Evolutionary conservation across 2,329 filamentous ascomycete species (phyloP).

Genomic region (Ramularia endophylla): DNA sequence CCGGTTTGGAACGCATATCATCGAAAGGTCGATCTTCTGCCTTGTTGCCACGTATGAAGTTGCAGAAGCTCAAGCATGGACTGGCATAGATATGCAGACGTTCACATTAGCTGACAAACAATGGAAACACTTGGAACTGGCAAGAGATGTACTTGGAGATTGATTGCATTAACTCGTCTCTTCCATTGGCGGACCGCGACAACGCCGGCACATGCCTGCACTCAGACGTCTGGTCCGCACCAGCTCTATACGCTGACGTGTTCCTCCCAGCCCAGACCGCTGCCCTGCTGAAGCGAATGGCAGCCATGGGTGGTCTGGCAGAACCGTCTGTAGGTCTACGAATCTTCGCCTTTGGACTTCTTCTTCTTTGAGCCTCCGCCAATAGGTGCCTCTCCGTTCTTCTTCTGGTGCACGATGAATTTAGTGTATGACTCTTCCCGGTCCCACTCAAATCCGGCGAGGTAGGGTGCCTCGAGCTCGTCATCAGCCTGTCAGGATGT

Average conservation of each 20-base stretch:
- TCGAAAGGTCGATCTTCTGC: too few relatives aligned
- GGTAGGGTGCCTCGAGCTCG: slow-evolving; percentile 79
- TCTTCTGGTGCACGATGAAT: slow-evolving; percentile 79
- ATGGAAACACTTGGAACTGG: too few relatives aligned
- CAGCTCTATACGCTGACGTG: slow-evolving; percentile 1
- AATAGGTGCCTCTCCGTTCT: slow-evolving; percentile 53
- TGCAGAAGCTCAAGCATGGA: too few relatives aligned
- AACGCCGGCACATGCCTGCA: too few relatives aligned
- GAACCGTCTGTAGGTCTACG: slow-evolving; percentile 2
- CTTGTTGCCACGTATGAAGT: too few relatives aligned
- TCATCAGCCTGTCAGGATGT: slow-evolving; percentile 65
- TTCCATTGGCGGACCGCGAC: too few relatives aligned
- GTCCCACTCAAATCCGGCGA: slow-evolving; percentile 95
- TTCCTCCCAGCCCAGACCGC: slow-evolving; percentile 1
- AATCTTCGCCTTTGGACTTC: slow-evolving; percentile 30
- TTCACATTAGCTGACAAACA: too few relatives aligned
- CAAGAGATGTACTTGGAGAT: too few relatives aligned
- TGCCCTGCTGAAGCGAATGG: slow-evolving; percentile 12
- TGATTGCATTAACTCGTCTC: too few relatives aligned
- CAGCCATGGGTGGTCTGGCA: slow-evolving; percentile 4
- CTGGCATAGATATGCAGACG: too few relatives aligned
- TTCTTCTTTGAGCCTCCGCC: slow-evolving; percentile 57
- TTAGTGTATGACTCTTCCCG: slow-evolving; percentile 85
- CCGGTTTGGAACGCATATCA: too few relatives aligned
- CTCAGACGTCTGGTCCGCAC: too few relatives aligned